A percentile compares a stretch with the other conserved stretches of the same genome.
Conservation (phyloP, 2,329 filamentous ascomycete species). For the Trichoderma koningii region DNA sequence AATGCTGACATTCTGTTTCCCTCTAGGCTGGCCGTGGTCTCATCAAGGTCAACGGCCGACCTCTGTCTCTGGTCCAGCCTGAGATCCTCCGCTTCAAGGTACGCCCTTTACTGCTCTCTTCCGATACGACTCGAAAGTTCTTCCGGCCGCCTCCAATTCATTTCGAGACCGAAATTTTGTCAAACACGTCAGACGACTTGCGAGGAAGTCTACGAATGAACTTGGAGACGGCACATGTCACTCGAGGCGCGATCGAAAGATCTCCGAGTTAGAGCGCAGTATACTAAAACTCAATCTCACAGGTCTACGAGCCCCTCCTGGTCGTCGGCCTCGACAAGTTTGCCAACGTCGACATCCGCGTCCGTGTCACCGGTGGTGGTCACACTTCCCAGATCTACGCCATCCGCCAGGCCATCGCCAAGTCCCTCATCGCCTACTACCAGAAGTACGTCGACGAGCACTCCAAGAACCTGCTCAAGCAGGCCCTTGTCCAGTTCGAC, state of each 20-base stretch:
- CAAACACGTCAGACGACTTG: not conserved
- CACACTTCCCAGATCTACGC: conserved; percentile 98
- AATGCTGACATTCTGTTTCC: conserved; percentile 37
- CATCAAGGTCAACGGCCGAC: conserved; percentile 98
- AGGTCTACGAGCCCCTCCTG: conserved; percentile 98
- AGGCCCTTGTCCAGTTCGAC: conserved; percentile 93
- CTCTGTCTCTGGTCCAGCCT: conserved; percentile 89
- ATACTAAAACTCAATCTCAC: conserved; percentile 32
- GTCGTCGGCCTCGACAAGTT: conserved; percentile 98
- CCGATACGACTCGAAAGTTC: conserved; percentile 3
- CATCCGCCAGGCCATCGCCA: conserved; percentile 98
- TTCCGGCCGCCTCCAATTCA: conserved; percentile 13
- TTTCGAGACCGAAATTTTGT: not conserved
- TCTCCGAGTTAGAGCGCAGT: not conserved
- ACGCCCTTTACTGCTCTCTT: conserved; percentile 40
- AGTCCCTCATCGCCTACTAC: conserved; percentile 80
- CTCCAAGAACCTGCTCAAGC: conserved; percentile 99
- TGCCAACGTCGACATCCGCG: conserved; percentile 93
- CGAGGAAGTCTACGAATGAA: not conserved
- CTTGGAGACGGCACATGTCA: conserved; percentile 11
- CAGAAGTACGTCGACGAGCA: conserved; percentile 99
- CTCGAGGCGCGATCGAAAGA: not conserved
- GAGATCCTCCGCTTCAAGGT: conserved; percentile 98
- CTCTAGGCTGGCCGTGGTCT: conserved; percentile 63
- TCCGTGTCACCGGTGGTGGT: conserved; percentile 94